A percentile compares a stretch with the other conserved stretches of the same genome.
These are phyloP conservation scores for Amanita pallidorosea DNA, from an alignment of 768 basidiomycete species.

Conservation along the genomic window DNA sequence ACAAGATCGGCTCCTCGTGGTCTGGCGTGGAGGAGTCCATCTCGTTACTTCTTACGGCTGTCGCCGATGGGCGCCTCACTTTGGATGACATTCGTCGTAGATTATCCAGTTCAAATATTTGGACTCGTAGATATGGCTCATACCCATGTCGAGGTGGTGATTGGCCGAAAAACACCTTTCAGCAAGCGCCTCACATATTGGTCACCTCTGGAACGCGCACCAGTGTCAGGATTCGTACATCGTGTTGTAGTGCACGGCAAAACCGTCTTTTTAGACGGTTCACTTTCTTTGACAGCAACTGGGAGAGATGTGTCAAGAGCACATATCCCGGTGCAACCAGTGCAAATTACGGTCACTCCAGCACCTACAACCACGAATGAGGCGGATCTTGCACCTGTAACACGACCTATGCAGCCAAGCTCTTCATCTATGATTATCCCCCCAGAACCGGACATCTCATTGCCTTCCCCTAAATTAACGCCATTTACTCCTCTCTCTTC, in stretches of 20 bases:
- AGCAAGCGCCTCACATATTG: slow-evolving; percentile 41
- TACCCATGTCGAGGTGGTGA: slow-evolving; percentile 87
- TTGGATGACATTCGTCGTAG: slow-evolving; percentile 76
- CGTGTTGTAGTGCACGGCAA: slow-evolving; percentile 85
- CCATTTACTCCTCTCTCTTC: slow-evolving; percentile 54
- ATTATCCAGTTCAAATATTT: slow-evolving; percentile 85
- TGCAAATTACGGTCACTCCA: neutral
- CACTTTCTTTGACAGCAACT: slow-evolving; percentile 41
- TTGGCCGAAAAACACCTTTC: slow-evolving; percentile 65
- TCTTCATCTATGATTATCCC: neutral
- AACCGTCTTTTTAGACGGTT: slow-evolving; percentile 84
- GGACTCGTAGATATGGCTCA: slow-evolving; percentile 77
- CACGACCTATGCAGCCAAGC: neutral
- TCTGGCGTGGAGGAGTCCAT: slow-evolving; percentile 84
- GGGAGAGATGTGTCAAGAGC: slow-evolving; percentile 67
- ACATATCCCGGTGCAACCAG: slow-evolving; percentile 16
- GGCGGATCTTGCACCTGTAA: neutral
- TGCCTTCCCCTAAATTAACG: slow-evolving; percentile 32
- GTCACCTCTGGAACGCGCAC: slow-evolving; percentile 69
- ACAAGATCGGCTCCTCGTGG: slow-evolving; percentile 48
- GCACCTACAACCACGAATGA: slow-evolving; percentile 6
- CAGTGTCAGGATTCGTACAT: slow-evolving; percentile 70
- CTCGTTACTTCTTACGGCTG: slow-evolving; percentile 80
- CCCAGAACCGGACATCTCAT: slow-evolving; percentile 20
- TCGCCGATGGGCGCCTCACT: slow-evolving; percentile 66